These are phyloP conservation scores for Samsoniella hepiali DNA, from an alignment of 2,329 filamentous ascomycete species.

Conservation along the genomic window DNA sequence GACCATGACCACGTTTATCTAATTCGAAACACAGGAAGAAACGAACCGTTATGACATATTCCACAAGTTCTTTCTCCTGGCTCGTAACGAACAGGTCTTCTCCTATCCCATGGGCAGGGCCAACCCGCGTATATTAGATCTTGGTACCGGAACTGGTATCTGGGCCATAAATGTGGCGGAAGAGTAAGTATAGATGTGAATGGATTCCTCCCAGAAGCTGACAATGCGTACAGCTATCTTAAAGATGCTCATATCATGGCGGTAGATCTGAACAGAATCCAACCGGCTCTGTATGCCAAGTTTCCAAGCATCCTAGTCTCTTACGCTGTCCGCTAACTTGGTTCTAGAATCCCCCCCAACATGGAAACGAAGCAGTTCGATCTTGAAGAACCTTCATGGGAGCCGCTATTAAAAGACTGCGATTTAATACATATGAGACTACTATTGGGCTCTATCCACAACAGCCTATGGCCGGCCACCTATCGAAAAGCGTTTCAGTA, in stretches of 20 bases:
- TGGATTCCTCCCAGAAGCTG: background rate
- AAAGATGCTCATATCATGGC: constrained; percentile 33
- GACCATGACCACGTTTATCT: background rate
- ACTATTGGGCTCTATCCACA: constrained; percentile 72
- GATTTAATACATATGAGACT: constrained; percentile 82
- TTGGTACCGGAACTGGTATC: constrained; percentile 86
- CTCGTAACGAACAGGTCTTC: constrained; percentile 46
- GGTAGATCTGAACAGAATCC: constrained; percentile 40
- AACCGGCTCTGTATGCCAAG: constrained; percentile 36
- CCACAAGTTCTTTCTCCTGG: constrained; percentile 70
- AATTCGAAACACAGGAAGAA: constrained; percentile 51
- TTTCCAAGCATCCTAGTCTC: background rate
- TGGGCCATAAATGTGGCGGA: constrained; percentile 85
- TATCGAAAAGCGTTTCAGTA: constrained; percentile 69
- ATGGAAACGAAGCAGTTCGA: constrained; percentile 58
- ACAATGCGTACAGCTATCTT: constrained; percentile 24
- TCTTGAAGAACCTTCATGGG: constrained; percentile 70
- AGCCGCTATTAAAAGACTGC: constrained; percentile 48
- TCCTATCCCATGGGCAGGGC: constrained; percentile 22
- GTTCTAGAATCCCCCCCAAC: constrained; percentile 65
- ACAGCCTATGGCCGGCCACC: constrained; percentile 63
- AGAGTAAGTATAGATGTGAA: constrained; percentile 48
- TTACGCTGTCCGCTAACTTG: constrained; percentile 20
- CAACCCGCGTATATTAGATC: constrained; percentile 46
- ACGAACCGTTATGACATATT: constrained; percentile 77